phyloP scores from a whole-genome alignment of 2,329 filamentous ascomycete genomes.

The Aspergillus latus region DNA sequence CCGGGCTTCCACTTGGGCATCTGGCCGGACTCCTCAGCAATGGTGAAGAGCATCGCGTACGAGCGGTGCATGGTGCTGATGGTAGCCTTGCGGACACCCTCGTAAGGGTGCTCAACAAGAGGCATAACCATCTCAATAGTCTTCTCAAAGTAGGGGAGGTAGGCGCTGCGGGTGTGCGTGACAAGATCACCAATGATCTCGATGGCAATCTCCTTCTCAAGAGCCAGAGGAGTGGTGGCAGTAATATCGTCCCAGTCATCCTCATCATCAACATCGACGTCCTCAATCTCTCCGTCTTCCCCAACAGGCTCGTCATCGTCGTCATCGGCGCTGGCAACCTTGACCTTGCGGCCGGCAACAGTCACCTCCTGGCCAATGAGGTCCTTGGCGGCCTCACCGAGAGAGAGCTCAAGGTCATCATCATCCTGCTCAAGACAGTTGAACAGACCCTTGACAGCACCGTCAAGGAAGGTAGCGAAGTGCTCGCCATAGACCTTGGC shows the following conservation, averaged over 20 bases:
- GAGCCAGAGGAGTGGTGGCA: slow-evolving; percentile 81
- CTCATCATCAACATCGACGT: slow-evolving; percentile 72
- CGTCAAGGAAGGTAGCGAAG: slow-evolving; percentile 49
- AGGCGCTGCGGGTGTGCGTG: slow-evolving; percentile 76
- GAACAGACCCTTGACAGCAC: slow-evolving; percentile 60
- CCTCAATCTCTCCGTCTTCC: slow-evolving; percentile 62
- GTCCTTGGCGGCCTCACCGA: slow-evolving; percentile 71
- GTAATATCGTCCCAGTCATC: slow-evolving; percentile 82
- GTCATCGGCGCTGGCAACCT: slow-evolving; percentile 63
- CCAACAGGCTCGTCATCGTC: slow-evolving; percentile 52
- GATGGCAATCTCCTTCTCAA: slow-evolving; percentile 96
- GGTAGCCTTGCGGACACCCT: slow-evolving; percentile 89
- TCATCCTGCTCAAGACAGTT: slow-evolving; percentile 88
- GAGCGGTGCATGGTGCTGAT: slow-evolving; percentile 90
- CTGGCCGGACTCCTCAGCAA: slow-evolving; percentile 76
- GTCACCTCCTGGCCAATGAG: slow-evolving; percentile 74
- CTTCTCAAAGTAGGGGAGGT: slow-evolving; percentile 82
- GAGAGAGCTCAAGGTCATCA: slow-evolving; percentile 71
- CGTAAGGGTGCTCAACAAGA: slow-evolving; percentile 86
- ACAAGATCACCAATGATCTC: slow-evolving; percentile 94
- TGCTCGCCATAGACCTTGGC: slow-evolving; percentile 85
- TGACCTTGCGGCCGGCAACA: slow-evolving; percentile 80
- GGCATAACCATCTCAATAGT: slow-evolving; percentile 78
- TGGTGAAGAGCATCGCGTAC: slow-evolving; percentile 85
- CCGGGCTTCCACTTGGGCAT: slow-evolving; percentile 85